Evolutionary conservation across 495 filamentous ascomycete species (phyloP), one percentile per base, ranked within the genome.

Genomic region (Pseudomonodictys pantanalensis): DNA sequence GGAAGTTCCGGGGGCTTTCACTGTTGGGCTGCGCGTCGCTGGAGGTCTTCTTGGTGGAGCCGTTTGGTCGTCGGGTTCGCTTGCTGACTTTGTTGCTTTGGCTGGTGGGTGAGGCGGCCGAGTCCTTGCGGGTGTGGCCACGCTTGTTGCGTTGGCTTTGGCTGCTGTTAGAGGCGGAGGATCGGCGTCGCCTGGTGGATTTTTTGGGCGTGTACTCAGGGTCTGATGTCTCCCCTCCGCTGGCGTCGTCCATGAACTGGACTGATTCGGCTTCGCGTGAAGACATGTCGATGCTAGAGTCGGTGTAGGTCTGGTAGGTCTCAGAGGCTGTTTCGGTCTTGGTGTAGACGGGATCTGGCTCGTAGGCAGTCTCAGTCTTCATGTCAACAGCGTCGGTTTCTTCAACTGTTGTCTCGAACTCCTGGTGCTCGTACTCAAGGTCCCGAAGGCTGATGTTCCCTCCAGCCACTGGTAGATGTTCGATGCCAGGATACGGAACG

Each of bases 1-100:
- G 74, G 70, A 92, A 96, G 0, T 86, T 84, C 2, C 88, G 84
- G 1, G 77, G 32, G 24, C 46, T 52, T 28, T 43, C 29, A 29
- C 17, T 30, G 24, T 47, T 35, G 28, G 22, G 9, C 8, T 43
- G 46, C 41, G 15, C 9, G 7, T 51, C 33, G 26, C 23, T 29
- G 5, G 39, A 32, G 4, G 4, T 44, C 30, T 62, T 60, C 24
- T 24, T 20, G 24, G 50, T 25, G 28, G 60, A 64, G 17, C 39
- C 26, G 18, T 32, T 56, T 6, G 60, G 30, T 9, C 38, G 25
- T 30, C 49, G 50, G 11, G 33, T 30, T 52, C 23, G 49, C 45
- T 62, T 62, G 3, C 10, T 17, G 12, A 62, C 42, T 11, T 45
- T 25, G 10, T 28, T n/a, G 11, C 45, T 29, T 48, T 25, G n/a